Base-by-base conservation (phyloP, 1,284 basidiomycete genomes). In the Malassezia globosa region DNA sequence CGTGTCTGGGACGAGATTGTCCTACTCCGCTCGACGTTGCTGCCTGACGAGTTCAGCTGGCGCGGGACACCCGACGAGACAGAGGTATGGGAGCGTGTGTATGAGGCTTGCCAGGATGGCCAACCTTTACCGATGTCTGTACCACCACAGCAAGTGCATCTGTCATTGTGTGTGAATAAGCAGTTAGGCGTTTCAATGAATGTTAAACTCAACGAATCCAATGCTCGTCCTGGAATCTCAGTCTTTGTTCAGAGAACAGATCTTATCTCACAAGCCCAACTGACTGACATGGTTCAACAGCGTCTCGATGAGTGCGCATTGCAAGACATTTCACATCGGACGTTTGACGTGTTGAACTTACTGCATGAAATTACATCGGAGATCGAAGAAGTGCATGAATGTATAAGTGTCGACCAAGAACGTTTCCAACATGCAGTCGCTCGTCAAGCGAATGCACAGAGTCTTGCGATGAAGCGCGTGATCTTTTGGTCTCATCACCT, bases 401-500 rank as follows among this genome's bases (percentile, higher is more conserved):
- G 13, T n/a, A 11, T 19, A 13, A 16, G n/a, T 10, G 14, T 13
- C 1, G 4, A 4, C 13, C 21, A 43, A 7, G 22, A 22, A 2
- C 29, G 29, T 16, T n/a, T 31, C 29, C n/a, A 8, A 31, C 29
- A 31, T 31, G 10, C 29, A n/a, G 29, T 31, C n/a, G 29, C 8
- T 31, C 39, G 25, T 19, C 14, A 29, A 4, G 41, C 41, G 11
- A 19, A 34, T 16, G 3, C 11, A 19, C 26, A 35, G 13, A 19
- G 24, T 3, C n/a, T 2, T 8, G 14, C 23, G 1, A 52, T 52
- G 50, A 29, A 43, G 19, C 50, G 50, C 26, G 46, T 43, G 25
- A 41, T 52, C 13, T 52, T 52, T 19, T 52, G 50, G 50, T 42
- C 50, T 6, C 50, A 52, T 35, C 56, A 59, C 23, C 48, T 59